Conservation (phyloP, 805 yeast genomes). For the Saccharomycopsis lassenensis region DNA sequence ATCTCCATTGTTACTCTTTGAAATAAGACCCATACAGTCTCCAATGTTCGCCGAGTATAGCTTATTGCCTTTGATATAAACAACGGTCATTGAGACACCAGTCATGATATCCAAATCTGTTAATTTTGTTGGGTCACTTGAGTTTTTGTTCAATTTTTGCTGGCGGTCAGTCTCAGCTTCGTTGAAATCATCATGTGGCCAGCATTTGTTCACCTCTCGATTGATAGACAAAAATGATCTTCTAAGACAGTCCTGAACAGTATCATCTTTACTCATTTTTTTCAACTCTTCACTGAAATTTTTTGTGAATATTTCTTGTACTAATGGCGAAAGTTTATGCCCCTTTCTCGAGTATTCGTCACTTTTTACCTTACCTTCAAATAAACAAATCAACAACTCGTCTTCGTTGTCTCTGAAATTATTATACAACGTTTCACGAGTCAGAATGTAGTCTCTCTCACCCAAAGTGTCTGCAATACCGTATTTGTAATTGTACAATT, state of each 20-base stretch:
- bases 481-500: conserved; percentile 61
- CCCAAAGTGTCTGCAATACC: conserved; percentile 91
- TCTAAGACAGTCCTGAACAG: conserved; percentile 65
- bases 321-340: conserved; percentile 56
- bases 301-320: conserved; percentile 61
- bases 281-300: conserved; percentile 59
- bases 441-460: conserved; percentile 47
- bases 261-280: conserved; percentile 31
- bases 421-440: conserved; percentile 79
- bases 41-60: conserved; percentile 84
- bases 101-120: conserved; percentile 53
- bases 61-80: conserved; percentile 61
- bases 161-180: not conserved
- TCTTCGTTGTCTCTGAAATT: conserved; percentile 77
- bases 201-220: conserved; percentile 57
- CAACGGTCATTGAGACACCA: conserved; percentile 78
- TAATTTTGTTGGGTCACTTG: conserved; percentile 23
- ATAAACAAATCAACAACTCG: conserved; percentile 70
- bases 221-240: conserved; percentile 72
- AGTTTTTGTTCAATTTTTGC: conserved; percentile 18
- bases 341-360: conserved; percentile 32
- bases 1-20: conserved; percentile 76
- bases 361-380: conserved; percentile 64
- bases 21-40: conserved; percentile 72
- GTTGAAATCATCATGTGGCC: conserved; percentile 13